A percentile compares a stretch with the other conserved stretches of the same genome.
Conservation (phyloP, 805 yeast genomes). For the Metschnikowia cubensis region DNA sequence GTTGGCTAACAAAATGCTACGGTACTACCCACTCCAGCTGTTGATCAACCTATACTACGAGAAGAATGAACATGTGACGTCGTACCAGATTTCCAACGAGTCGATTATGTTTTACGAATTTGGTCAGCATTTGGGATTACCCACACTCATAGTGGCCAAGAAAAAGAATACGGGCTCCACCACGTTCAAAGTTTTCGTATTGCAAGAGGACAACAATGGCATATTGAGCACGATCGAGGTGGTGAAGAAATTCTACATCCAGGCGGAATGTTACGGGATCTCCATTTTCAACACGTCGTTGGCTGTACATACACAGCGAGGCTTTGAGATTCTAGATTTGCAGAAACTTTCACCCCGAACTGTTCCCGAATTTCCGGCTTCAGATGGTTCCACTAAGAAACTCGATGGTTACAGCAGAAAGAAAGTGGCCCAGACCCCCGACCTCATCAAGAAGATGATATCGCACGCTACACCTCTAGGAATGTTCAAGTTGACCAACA, state of each 20-base stretch:
- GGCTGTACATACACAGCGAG: conserved; percentile 62
- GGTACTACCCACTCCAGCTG: conserved; percentile 61
- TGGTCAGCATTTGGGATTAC: conserved; percentile 65
- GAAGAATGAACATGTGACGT: conserved; percentile 35
- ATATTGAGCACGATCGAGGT: conserved; percentile 36
- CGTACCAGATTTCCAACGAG: conserved; percentile 48
- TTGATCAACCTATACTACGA: conserved; percentile 56
- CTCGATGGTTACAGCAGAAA: conserved; percentile 32
- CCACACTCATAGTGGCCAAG: conserved; percentile 54
- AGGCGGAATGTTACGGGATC: conserved; percentile 56
- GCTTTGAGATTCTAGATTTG: conserved; percentile 61
- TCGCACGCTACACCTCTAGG: conserved; percentile 52
- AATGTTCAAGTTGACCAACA: conserved; percentile 56
- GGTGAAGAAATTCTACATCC: conserved; percentile 45
- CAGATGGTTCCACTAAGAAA: conserved; percentile 17
- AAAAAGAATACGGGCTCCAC: conserved; percentile 45
- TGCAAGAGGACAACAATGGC: conserved; percentile 53
- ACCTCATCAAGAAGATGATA: conserved; percentile 35
- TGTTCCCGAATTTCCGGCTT: conserved; percentile 47
- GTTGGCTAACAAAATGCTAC: conserved; percentile 54
- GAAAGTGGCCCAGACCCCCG: conserved; percentile 23
- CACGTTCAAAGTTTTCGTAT: conserved; percentile 55
- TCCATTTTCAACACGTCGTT: conserved; percentile 63
- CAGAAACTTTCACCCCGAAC: conserved; percentile 55
- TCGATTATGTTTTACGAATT: conserved; percentile 55